Percentiles rank a stretch among this genome's conserved stretches.
These are phyloP conservation scores for Blastomyces parvus DNA, from an alignment of 2,329 filamentous ascomycete species.

Conservation along the genomic window DNA sequence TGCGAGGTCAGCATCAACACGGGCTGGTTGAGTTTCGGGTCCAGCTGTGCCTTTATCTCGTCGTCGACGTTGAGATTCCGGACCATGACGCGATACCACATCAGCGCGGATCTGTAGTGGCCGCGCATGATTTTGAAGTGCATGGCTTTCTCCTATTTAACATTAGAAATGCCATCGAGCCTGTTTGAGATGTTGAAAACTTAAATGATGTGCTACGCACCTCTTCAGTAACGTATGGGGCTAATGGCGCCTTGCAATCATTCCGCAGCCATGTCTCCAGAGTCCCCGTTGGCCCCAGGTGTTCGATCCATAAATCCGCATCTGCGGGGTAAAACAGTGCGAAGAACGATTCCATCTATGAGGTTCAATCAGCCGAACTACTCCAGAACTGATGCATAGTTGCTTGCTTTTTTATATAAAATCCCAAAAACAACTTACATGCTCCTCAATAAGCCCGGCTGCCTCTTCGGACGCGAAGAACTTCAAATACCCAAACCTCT, in stretches of 20 bases:
- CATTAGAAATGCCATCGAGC: background rate
- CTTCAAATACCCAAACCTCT: conserved; percentile 21
- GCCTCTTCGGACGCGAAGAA: conserved; percentile 17
- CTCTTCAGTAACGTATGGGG: conserved; percentile 18
- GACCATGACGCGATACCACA: conserved; percentile 21
- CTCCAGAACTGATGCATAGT: background rate
- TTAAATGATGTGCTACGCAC: conserved; percentile 5
- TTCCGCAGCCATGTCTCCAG: conserved; percentile 19
- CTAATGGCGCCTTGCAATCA: conserved; percentile 14
- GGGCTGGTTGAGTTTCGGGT: conserved; percentile 16
- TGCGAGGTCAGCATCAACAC: conserved; percentile 17
- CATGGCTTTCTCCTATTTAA: conserved; percentile 16
- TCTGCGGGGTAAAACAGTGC: conserved; percentile 20
- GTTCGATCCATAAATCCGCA: conserved; percentile 16
- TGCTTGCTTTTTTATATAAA: background rate
- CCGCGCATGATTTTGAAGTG: conserved; percentile 19
- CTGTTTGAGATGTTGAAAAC: background rate
- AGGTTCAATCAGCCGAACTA: background rate
- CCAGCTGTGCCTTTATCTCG: conserved; percentile 15
- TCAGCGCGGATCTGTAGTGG: conserved; percentile 16
- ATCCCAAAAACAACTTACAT: conserved; percentile 14
- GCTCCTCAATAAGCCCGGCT: conserved; percentile 17
- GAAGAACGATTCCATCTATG: conserved; percentile 20
- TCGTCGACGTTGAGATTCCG: conserved; percentile 17
- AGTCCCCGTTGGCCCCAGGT: conserved; percentile 19